Evolutionary conservation across 108 stramenopile genomes (phyloP).

Genomic region (Cylindrotheca fusiformis): DNA sequence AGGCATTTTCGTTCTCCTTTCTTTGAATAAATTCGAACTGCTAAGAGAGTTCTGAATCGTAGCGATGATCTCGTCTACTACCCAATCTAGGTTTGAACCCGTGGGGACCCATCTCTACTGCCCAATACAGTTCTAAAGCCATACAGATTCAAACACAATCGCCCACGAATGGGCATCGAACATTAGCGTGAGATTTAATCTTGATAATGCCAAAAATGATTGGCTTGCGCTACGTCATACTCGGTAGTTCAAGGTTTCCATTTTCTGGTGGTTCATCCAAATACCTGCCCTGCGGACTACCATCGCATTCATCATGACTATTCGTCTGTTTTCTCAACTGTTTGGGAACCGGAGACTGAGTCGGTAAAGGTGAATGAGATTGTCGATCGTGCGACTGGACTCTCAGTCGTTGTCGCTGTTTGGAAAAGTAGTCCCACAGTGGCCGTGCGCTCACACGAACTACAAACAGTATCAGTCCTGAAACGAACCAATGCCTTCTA

Average conservation of each 20-base stretch:
- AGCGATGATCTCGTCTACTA: no score
- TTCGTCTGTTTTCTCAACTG: background rate
- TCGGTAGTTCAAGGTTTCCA: conserved; percentile 5
- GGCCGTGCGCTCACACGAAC: conserved; percentile 11
- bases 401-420: conserved; percentile 3
- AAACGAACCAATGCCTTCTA: conserved; percentile 2
- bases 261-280: background rate
- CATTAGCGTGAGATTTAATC: no score
- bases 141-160: no score
- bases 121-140: no score
- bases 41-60: no score
- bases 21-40: conserved; percentile 14
- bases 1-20: conserved; percentile 32
- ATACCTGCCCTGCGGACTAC: background rate
- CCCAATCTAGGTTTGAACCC: no score
- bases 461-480: conserved; percentile 4
- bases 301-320: background rate
- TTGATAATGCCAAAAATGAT: no score
- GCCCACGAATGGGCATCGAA: no score
- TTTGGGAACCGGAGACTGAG: background rate
- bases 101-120: no score
- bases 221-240: no score
- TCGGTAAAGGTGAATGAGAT: background rate
- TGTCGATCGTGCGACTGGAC: background rate
- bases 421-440: background rate